Evolutionary conservation across 176 grass and related monocot species (phyloP).

Genomic region (Cenchrus americanus): DNA sequence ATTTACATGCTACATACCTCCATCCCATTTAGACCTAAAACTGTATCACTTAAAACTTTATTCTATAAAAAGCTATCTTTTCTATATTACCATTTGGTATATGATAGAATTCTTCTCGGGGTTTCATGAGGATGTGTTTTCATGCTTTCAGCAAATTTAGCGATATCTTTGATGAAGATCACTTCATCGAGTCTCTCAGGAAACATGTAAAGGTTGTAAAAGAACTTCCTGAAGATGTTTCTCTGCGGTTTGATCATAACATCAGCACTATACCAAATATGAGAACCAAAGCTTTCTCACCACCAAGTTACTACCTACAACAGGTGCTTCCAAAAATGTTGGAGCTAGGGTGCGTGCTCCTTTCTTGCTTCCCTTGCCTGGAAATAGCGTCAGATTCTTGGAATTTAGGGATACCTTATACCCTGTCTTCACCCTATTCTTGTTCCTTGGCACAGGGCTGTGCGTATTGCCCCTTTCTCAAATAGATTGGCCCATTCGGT

Average conservation of each 20-base stretch:
- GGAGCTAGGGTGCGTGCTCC: slow-evolving; percentile 69
- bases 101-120: background rate
- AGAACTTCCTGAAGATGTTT: slow-evolving; percentile 70
- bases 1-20: background rate
- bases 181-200: slow-evolving; percentile 69
- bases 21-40: background rate
- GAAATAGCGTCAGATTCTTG: slow-evolving; percentile 3
- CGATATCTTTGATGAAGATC: slow-evolving; percentile 92
- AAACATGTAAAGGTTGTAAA: slow-evolving; percentile 79
- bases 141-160: slow-evolving; percentile 80
- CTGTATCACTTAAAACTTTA: background rate
- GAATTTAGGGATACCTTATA: background rate
- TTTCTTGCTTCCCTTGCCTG: slow-evolving; percentile 7
- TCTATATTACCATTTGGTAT: slow-evolving; percentile 11
- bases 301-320: slow-evolving; percentile 71
- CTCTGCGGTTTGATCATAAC: slow-evolving; percentile 68
- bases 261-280: slow-evolving; percentile 89
- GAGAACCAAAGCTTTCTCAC: slow-evolving; percentile 91
- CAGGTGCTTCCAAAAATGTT: slow-evolving; percentile 83
- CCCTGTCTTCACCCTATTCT: slow-evolving; percentile 19
- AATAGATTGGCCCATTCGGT: slow-evolving; percentile 87
- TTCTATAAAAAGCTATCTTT: background rate
- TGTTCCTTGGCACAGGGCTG: slow-evolving; percentile 63
- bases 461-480: slow-evolving; percentile 95
- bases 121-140: slow-evolving; percentile 13